Evolutionary conservation across 306 rosid genomes (phyloP), one percentile per base, ranked within the genome.

Genomic region (Pueraria montana): DNA sequence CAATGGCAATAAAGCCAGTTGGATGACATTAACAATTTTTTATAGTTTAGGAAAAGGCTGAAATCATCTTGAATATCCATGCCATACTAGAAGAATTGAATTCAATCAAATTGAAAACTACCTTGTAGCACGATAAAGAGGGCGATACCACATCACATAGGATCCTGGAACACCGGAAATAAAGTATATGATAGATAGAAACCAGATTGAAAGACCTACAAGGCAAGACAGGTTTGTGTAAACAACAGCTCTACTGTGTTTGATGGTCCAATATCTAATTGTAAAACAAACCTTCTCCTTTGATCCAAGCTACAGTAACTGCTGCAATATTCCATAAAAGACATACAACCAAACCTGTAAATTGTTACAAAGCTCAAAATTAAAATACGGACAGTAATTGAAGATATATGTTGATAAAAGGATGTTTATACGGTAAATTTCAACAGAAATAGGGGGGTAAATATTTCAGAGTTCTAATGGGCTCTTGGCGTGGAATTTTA

Each of bases 71-170:
- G 46, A 53, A 69, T 42, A 62, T 70, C 52, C 79, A 50, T 77
- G 53, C 34, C 23, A 66, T 67, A 73, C 21, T 27, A 62, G 17
- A 55, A 62, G 66, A 59, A 11, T 18, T 83, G 74, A 65, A 79
- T 70, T 43, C 6, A 53, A 82, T 27, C 74, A 66, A 32, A 83
- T 58, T 40, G 84, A 76, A 74, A 32, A 67, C 40, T 90, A 96
- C 99, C 98, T 96, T 68, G 83, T 87, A 32, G 99, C 98, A 45
- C 97, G 97, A 87, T 96, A 96, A 88, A 96, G 98, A 78, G 99
- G 98, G 50, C 97, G 98, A 85, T 96, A 96, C 99, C 99, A 96
- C 82, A 83, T 38, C 26, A 84, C 86, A 74, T 86, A 96, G 18
- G 91, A 88, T 79, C 86, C 92, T 58, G 99, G 99, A 80, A 85